Evolutionary conservation across 2,329 filamentous ascomycete genomes (phyloP).

Genomic region (Ophiosphaerella herpotricha): DNA sequence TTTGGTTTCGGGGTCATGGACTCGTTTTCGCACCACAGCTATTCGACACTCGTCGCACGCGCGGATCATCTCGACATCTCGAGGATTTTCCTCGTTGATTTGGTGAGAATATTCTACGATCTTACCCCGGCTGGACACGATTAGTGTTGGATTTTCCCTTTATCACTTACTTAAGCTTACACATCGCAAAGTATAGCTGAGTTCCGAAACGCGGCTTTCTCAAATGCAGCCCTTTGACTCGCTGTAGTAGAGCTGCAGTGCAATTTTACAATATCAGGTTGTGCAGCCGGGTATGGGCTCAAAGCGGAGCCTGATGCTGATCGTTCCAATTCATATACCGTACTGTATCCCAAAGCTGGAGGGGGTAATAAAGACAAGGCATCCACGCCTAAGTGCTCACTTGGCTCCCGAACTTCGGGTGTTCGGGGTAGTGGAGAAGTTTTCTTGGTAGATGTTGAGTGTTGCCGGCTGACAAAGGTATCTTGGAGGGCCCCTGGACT

Average conservation of each 20-base stretch:
- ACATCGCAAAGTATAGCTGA: slow-evolving; percentile 53
- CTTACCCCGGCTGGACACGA: slow-evolving; percentile 37
- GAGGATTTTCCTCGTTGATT: slow-evolving; percentile 40
- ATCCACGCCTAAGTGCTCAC: slow-evolving; percentile 13
- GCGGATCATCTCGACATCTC: slow-evolving; percentile 48
- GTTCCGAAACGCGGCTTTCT: slow-evolving; percentile 50
- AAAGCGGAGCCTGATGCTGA: slow-evolving; percentile 19
- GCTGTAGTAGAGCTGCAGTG: slow-evolving; percentile 39
- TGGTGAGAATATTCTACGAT: slow-evolving; percentile 50
- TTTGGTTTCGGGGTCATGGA: slow-evolving; percentile 41
- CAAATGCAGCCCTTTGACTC: slow-evolving; percentile 45
- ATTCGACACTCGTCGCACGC: slow-evolving; percentile 48
- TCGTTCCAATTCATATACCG: slow-evolving; percentile 15
- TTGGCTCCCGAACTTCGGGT: slow-evolving; percentile 19
- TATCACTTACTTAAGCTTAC: slow-evolving; percentile 24
- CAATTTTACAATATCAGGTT: slow-evolving; percentile 25
- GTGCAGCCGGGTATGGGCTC: slow-evolving; percentile 22
- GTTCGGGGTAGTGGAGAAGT: slow-evolving; percentile 15
- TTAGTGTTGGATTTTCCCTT: neutral
- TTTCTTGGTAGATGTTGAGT: slow-evolving; percentile 16
- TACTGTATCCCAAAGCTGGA: slow-evolving; percentile 26
- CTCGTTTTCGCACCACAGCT: slow-evolving; percentile 50
- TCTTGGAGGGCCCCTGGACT: slow-evolving; percentile 11
- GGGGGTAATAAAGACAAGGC: slow-evolving; percentile 27
- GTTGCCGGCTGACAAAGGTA: slow-evolving; percentile 13